phyloP scores from a whole-genome alignment of 208 protist genomes.

The Zelonia costaricensis region DNA sequence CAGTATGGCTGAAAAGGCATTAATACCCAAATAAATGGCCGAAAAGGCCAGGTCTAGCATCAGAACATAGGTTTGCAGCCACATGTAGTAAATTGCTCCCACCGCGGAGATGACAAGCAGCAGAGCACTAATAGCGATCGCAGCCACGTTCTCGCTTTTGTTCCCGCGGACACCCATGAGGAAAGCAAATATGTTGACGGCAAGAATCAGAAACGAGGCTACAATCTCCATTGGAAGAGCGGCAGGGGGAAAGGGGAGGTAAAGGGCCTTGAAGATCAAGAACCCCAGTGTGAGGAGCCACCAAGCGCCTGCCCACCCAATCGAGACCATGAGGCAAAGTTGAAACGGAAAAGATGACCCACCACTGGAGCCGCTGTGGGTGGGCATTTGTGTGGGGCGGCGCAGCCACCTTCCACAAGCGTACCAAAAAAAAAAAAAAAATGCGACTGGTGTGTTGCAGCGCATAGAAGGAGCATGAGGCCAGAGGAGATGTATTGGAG shows the following conservation, averaged over 20 bases:
- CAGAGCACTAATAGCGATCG: constrained; percentile 33
- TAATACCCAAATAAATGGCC: constrained; percentile 50
- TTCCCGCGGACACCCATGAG: constrained; percentile 60
- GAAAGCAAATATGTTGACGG: constrained; percentile 40
- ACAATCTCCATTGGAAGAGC: constrained; percentile 71
- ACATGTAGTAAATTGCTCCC: constrained; percentile 80
- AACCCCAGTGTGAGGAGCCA: constrained; percentile 55
- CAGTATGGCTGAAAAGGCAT: constrained; percentile 40
- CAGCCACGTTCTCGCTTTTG: constrained; percentile 34
- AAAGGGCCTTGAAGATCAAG: constrained; percentile 60
- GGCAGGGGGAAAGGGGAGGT: constrained; percentile 62
- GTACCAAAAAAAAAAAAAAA: neutral
- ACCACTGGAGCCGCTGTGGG: neutral
- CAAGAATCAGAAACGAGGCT: constrained; percentile 43
- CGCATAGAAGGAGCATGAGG: neutral
- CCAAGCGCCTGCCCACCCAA: constrained; percentile 47
- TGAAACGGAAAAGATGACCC: constrained; percentile 60
- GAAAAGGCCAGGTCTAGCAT: constrained; percentile 74
- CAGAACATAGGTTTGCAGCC: constrained; percentile 84
- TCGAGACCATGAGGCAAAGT: constrained; percentile 34
- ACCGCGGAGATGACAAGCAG: constrained; percentile 42
- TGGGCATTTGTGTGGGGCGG: constrained; percentile 7
- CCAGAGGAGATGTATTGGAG: too few species aligned
- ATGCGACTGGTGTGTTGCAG: neutral
- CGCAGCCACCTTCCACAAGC: neutral